Percentiles rank a stretch among this genome's conserved stretches.
Conservation (phyloP, 78 protist species). For the slime mould (Dictyostelium discoideum) region dicty_2.7 NC_007088.5:6674501-6675000, state of each 20-base stretch:
- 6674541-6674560: constrained; percentile 1
- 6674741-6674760: neutral
- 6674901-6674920: constrained; percentile 16
- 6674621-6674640: constrained; percentile 73
- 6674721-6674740: constrained; percentile 32
- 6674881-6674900: constrained; percentile 15
- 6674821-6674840: too few relatives aligned
- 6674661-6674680: constrained; percentile 76
- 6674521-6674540: neutral
- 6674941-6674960: constrained; percentile 31
- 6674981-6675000: too few relatives aligned
- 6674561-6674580: constrained; percentile 1
- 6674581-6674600: constrained; percentile 66
- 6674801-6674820: too few relatives aligned
- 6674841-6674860: neutral
- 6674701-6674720: constrained; percentile 84
- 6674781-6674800: too few relatives aligned
- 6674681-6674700: constrained; percentile 56
- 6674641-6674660: constrained; percentile 83
- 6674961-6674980: neutral
- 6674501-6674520: too few relatives aligned
- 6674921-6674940: constrained; percentile 7
- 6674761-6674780: too few relatives aligned
- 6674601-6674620: constrained; percentile 79
- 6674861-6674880: neutral